A percentile compares a stretch with the other conserved stretches of the same genome.
These are phyloP conservation scores for Mycosphaerelloides madeirae DNA, from an alignment of 2,329 filamentous ascomycete genomes.

Conservation along the genomic window DNA sequence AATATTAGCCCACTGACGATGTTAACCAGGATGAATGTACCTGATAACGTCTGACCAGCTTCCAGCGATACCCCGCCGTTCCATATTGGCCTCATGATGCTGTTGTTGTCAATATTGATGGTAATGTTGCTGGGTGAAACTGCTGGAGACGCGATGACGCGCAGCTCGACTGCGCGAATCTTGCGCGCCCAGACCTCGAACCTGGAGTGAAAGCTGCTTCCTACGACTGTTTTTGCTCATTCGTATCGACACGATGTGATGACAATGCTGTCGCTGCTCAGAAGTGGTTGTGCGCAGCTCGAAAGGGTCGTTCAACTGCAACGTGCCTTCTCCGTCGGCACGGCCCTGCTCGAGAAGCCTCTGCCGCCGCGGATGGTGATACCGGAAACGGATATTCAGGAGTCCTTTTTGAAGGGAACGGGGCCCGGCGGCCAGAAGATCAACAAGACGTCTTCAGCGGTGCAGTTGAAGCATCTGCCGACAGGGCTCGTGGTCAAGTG, in stretches of 20 bases:
- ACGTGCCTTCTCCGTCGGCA: slow-evolving; percentile 20
- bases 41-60: slow-evolving; percentile 4
- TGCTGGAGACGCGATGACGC: slow-evolving; percentile 10
- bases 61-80: slow-evolving; percentile 12
- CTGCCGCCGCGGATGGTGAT: slow-evolving; percentile 74
- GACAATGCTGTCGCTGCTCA: not conserved
- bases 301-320: not conserved
- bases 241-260: not conserved
- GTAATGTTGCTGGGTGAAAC: not conserved
- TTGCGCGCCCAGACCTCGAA: not conserved
- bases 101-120: not conserved
- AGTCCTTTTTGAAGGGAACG: slow-evolving; percentile 82
- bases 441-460: slow-evolving; percentile 95
- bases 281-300: not conserved
- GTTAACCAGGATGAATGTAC: not conserved
- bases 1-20: not conserved
- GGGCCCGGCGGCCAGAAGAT: slow-evolving; percentile 97
- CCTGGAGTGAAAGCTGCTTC: not conserved
- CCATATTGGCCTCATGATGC: slow-evolving; percentile 10
- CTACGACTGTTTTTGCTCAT: not conserved
- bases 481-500: slow-evolving; percentile 92
- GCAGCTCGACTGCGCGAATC: not conserved
- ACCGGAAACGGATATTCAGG: slow-evolving; percentile 72
- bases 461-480: slow-evolving; percentile 84
- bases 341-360: slow-evolving; percentile 45